phyloP scores from a whole-genome alignment of 257 asterid genomes.

The Forsythia viridissima region DNA sequence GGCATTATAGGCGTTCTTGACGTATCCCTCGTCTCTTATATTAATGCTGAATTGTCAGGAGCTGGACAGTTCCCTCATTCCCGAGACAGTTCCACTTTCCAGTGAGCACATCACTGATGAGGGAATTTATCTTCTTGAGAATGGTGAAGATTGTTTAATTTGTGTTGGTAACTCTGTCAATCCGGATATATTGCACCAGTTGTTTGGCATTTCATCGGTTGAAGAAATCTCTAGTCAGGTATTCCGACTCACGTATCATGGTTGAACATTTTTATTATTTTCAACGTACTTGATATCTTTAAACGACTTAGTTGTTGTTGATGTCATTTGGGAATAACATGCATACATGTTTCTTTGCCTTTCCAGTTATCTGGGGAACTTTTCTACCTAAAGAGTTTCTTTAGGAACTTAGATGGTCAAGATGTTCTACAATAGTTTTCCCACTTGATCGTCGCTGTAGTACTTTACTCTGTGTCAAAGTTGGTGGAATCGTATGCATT shows the following conservation, averaged over 20 bases:
- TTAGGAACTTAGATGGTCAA: neutral
- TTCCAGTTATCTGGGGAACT: constrained; percentile 6
- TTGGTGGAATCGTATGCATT: too few species aligned
- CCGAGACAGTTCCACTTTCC: constrained; percentile 75
- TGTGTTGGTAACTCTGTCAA: constrained; percentile 71
- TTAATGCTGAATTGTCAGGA: constrained; percentile 54
- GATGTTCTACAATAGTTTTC: neutral
- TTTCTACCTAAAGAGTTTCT: neutral
- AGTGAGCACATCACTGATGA: constrained; percentile 70
- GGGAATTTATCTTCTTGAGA: constrained; percentile 91
- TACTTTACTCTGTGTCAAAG: neutral
- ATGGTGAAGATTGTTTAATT: constrained; percentile 88
- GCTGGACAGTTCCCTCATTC: constrained; percentile 55
- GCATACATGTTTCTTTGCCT: neutral
- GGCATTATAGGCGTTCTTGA: constrained; percentile 10
- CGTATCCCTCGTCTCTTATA: constrained; percentile 16
- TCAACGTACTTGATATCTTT: constrained; percentile 4
- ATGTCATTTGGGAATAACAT: constrained; percentile 10
- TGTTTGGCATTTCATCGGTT: constrained; percentile 74
- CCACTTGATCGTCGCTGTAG: neutral
- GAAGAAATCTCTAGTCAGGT: constrained; percentile 88
- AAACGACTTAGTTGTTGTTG: neutral
- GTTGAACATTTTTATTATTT: constrained; percentile 4
- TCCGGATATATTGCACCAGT: constrained; percentile 52
- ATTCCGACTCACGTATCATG: neutral